Evolutionary conservation across 352 stramenopile genomes (phyloP).

Genomic region (Globisporangium heterothallicum): DNA sequence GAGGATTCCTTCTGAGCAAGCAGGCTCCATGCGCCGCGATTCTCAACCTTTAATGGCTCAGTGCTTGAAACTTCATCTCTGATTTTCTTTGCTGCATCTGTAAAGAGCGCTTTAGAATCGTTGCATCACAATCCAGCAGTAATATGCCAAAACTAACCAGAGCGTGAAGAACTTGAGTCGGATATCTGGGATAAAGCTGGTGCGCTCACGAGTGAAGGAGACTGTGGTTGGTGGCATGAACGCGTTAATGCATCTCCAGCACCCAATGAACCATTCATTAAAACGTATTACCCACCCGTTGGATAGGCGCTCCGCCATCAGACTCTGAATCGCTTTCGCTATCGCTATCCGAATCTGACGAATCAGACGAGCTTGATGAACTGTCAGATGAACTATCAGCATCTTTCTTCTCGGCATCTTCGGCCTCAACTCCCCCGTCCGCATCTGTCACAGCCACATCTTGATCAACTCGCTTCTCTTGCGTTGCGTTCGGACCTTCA

Average conservation of each 20-base stretch:
- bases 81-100: conserved; percentile 76
- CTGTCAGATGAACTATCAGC: conserved; percentile 47
- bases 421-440: conserved; percentile 19
- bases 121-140: not conserved
- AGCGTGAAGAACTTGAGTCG: conserved; percentile 23
- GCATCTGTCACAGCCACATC: conserved; percentile 53
- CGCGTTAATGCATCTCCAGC: conserved; percentile 22
- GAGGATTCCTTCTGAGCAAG: conserved; percentile 73
- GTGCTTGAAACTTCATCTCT: conserved; percentile 49
- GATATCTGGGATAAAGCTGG: conserved; percentile 45
- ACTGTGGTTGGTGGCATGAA: conserved; percentile 29
- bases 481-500: conserved; percentile 12
- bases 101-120: conserved; percentile 7
- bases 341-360: conserved; percentile 79
- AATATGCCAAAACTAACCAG: conserved; percentile 30
- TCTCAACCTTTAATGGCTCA: conserved; percentile 78
- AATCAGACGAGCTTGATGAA: conserved; percentile 78
- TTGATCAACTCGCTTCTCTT: conserved; percentile 29
- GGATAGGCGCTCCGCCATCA: conserved; percentile 58
- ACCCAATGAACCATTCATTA: conserved; percentile 17
- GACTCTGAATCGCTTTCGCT: conserved; percentile 84
- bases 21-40: conserved; percentile 79
- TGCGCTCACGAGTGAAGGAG: conserved; percentile 49
- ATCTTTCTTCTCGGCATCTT: conserved; percentile 25
- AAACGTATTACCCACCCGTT: conserved; percentile 77